phyloP scores from a whole-genome alignment of 177 flowering plant genomes.

The Vitis hybrid region DNA sequence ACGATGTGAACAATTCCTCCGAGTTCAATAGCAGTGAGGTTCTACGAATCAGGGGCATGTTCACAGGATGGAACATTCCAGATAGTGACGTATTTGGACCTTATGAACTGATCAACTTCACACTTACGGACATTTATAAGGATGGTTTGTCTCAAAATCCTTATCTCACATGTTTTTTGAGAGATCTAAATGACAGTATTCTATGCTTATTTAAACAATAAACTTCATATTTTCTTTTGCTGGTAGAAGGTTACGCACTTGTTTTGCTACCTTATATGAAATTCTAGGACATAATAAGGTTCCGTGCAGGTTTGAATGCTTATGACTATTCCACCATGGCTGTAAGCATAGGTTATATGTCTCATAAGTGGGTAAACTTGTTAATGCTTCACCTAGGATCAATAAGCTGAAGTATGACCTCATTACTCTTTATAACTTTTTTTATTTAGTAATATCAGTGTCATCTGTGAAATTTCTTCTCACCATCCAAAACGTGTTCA shows the following conservation, averaged over 20 bases:
- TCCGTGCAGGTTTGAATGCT: not conserved
- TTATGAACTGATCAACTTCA: constrained; percentile 72
- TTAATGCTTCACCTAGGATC: not conserved
- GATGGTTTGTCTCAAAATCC: constrained; percentile 43
- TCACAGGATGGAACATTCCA: constrained; percentile 61
- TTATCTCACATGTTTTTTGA: not conserved
- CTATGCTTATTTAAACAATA: not conserved
- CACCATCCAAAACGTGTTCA: not conserved
- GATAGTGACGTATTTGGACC: constrained; percentile 80
- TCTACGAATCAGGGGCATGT: constrained; percentile 45
- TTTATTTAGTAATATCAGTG: not conserved
- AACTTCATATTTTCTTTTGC: not conserved
- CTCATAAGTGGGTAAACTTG: not conserved
- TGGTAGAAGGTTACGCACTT: not conserved
- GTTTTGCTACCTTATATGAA: not conserved
- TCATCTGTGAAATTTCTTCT: not conserved
- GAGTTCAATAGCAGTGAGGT: constrained; percentile 69
- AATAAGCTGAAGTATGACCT: not conserved
- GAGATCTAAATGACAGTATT: not conserved
- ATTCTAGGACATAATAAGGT: not conserved
- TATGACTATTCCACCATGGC: not conserved
- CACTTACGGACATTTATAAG: constrained; percentile 29
- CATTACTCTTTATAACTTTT: not conserved
- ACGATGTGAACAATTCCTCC: constrained; percentile 16
- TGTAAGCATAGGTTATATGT: not conserved